phyloP scores from a whole-genome alignment of 208 protist genomes.

The Trypanosoma scelopori region DNA sequence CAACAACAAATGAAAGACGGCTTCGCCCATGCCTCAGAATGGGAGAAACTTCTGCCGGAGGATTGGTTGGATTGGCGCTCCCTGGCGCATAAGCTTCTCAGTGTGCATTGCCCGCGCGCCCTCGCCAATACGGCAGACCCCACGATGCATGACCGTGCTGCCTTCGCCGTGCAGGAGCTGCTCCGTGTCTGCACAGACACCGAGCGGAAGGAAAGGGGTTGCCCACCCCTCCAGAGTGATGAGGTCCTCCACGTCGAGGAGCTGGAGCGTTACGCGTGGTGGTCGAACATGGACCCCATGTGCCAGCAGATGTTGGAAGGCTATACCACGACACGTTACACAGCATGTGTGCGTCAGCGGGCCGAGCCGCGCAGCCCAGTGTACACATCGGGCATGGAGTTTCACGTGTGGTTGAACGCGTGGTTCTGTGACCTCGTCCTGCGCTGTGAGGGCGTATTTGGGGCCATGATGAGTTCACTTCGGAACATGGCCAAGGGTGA shows the following conservation, averaged over 20 bases:
- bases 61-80: constrained; percentile 67
- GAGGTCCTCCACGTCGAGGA: constrained; percentile 66
- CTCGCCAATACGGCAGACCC: constrained; percentile 77
- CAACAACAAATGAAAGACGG: background rate
- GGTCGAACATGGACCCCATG: constrained; percentile 48
- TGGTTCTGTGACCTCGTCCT: constrained; percentile 69
- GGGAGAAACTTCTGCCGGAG: constrained; percentile 13
- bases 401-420: constrained; percentile 58
- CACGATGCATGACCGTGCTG: constrained; percentile 80
- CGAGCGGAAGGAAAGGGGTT: constrained; percentile 43
- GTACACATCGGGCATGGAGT: constrained; percentile 55
- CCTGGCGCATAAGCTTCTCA: constrained; percentile 62
- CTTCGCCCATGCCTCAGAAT: background rate
- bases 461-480: constrained; percentile 60
- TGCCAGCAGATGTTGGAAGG: constrained; percentile 63
- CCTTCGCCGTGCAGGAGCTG: constrained; percentile 85
- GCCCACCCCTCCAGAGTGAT: constrained; percentile 37
- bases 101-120: constrained; percentile 65
- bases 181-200: constrained; percentile 62
- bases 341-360: constrained; percentile 42
- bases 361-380: constrained; percentile 50
- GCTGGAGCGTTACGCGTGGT: constrained; percentile 79
- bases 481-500: constrained; percentile 87
- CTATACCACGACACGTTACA: constrained; percentile 79
- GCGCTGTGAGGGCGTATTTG: constrained; percentile 55